Evolutionary conservation across 768 basidiomycete species (phyloP).

Genomic region (Hypholoma sublateritium): DNA sequence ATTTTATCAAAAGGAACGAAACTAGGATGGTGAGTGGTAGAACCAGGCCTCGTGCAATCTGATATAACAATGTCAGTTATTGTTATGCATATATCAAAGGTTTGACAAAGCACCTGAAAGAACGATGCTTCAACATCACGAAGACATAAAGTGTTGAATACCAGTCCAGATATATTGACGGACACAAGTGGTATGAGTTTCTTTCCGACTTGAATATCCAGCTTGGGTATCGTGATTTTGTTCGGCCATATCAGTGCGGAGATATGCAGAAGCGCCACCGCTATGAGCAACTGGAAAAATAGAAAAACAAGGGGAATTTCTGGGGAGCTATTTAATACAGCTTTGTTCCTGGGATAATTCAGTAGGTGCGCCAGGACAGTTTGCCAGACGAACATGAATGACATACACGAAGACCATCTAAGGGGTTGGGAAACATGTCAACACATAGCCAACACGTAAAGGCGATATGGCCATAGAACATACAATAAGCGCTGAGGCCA

Average conservation of each 20-base stretch:
- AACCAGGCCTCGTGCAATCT: slow-evolving; percentile 85
- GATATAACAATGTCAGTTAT: not conserved
- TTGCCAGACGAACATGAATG: not conserved
- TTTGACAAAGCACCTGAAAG: slow-evolving; percentile 56
- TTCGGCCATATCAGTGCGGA: slow-evolving; percentile 43
- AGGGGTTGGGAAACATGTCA: not conserved
- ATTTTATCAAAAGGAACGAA: slow-evolving; percentile 57
- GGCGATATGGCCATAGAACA: slow-evolving; percentile 24
- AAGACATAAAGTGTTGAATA: slow-evolving; percentile 79
- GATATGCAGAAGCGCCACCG: slow-evolving; percentile 61
- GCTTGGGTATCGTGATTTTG: slow-evolving; percentile 56
- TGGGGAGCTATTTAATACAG: slow-evolving; percentile 65
- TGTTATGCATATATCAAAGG: not conserved
- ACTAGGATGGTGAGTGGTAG: slow-evolving; percentile 80
- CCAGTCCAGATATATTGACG: slow-evolving; percentile 72
- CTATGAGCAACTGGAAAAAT: slow-evolving; percentile 64
- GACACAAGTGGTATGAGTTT: slow-evolving; percentile 63
- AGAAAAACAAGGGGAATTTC: slow-evolving; percentile 70
- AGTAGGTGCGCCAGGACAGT: not conserved
- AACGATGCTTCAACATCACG: slow-evolving; percentile 79
- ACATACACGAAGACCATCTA: slow-evolving; percentile 56
- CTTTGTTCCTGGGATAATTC: slow-evolving; percentile 61
- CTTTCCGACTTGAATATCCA: slow-evolving; percentile 51
- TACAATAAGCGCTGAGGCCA: slow-evolving; percentile 73
- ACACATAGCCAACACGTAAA: not conserved